These are phyloP conservation scores for Phaffomyces opuntiae DNA, from an alignment of 805 yeast genomes.

Conservation along the genomic window DNA sequence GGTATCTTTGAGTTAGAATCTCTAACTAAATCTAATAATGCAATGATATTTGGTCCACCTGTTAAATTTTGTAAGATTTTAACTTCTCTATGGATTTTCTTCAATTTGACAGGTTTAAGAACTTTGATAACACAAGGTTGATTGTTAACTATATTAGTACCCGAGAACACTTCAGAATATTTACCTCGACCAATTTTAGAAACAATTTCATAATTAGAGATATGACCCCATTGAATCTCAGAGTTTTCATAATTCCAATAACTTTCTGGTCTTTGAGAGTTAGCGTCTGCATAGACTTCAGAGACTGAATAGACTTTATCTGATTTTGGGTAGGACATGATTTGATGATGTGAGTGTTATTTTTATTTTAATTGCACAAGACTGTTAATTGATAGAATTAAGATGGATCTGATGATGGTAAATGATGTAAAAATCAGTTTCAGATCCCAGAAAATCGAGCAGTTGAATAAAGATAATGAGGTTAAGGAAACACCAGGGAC, in stretches of 20 bases:
- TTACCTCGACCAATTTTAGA: constrained; percentile 88
- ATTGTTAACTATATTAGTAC: constrained; percentile 59
- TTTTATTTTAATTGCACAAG: not conserved
- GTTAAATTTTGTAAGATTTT: constrained; percentile 79
- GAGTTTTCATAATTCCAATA: constrained; percentile 85
- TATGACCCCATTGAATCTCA: constrained; percentile 56
- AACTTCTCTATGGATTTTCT: constrained; percentile 86
- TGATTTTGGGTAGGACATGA: constrained; percentile 19
- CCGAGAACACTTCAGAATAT: constrained; percentile 92
- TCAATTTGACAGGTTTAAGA: constrained; percentile 85
- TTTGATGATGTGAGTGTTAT: too few relatives aligned
- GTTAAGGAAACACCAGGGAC: too few relatives aligned
- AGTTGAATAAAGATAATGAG: not conserved
- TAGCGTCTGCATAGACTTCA: constrained; percentile 71
- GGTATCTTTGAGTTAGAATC: constrained; percentile 80
- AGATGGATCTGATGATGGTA: too few relatives aligned
- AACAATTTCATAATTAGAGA: constrained; percentile 63
- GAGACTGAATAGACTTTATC: constrained; percentile 37
- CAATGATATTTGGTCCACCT: constrained; percentile 78
- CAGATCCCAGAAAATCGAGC: too few relatives aligned
- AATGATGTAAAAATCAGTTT: too few relatives aligned
- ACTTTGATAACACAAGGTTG: constrained; percentile 78
- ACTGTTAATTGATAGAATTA: not conserved
- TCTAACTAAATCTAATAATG: constrained; percentile 70
- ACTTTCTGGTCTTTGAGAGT: constrained; percentile 55